phyloP scores from a whole-genome alignment of 1,284 basidiomycete species.

The Coriolopsis trogii region DNA sequence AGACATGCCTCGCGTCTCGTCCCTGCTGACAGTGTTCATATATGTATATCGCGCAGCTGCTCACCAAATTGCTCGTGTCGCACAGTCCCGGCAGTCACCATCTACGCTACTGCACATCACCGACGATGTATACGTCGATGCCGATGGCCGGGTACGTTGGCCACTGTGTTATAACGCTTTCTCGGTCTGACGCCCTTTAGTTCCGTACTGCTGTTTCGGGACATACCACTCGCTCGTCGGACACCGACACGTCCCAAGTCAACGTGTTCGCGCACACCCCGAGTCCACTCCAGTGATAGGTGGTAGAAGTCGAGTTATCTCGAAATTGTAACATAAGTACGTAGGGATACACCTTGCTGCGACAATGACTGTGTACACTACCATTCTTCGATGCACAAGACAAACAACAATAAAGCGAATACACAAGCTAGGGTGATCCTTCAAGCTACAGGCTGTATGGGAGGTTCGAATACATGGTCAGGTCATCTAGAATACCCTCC shows the following conservation, averaged over 20 bases:
- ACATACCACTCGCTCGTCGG: too few species aligned
- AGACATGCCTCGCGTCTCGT: not conserved
- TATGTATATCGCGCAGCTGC: not conserved
- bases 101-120: not conserved
- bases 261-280: too few species aligned
- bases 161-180: too few species aligned
- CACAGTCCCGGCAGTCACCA: not conserved
- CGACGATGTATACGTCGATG: constrained; percentile 9
- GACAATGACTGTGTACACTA: not conserved
- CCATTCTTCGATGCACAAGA: too few species aligned
- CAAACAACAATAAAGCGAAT: not conserved
- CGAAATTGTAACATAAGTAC: too few species aligned
- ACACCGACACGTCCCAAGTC: too few species aligned
- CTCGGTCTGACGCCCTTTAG: not conserved
- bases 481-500: constrained; percentile 34
- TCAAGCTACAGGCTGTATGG: not conserved
- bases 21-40: not conserved
- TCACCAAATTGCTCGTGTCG: constrained; percentile 1
- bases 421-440: not conserved
- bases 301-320: too few species aligned
- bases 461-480: not conserved
- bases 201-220: constrained; percentile 3
- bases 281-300: too few species aligned
- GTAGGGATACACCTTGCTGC: too few species aligned
- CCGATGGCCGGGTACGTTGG: constrained; percentile 9